Evolutionary conservation across 176 grass and related monocot genomes (phyloP).

Genomic region (Rhynchospora pubera): DNA sequence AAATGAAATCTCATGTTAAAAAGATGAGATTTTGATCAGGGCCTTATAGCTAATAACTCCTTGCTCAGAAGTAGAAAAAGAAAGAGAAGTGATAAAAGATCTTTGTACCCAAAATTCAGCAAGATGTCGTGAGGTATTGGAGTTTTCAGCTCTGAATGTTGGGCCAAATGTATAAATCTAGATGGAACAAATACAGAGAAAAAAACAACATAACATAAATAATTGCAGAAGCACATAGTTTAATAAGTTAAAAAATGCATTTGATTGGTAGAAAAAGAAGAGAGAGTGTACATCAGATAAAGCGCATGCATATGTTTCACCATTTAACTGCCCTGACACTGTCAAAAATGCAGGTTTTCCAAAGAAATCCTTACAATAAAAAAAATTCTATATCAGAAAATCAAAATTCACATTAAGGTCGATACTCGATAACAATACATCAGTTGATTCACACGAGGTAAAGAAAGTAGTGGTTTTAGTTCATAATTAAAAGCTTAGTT

Average conservation of each 20-base stretch:
- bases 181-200: constrained; percentile 27
- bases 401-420: constrained; percentile 12
- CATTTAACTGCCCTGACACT: constrained; percentile 92
- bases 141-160: constrained; percentile 99
- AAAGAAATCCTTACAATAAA: constrained; percentile 81
- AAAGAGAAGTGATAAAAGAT: constrained; percentile 5
- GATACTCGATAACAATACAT: constrained; percentile 19
- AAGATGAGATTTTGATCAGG: too few relatives aligned
- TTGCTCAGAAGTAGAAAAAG: constrained; percentile 16
- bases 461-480: background rate
- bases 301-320: constrained; percentile 88
- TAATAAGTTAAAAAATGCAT: constrained; percentile 17
- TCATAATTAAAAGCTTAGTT: background rate
- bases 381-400: constrained; percentile 26
- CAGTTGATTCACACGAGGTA: background rate
- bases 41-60: constrained; percentile 28
- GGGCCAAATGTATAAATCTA: constrained; percentile 98
- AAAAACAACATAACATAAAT: background rate
- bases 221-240: constrained; percentile 10
- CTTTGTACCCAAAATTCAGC: constrained; percentile 96
- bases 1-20: too few relatives aligned
- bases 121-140: constrained; percentile 96
- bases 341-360: constrained; percentile 98
- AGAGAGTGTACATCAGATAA: constrained; percentile 67
- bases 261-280: constrained; percentile 18